These are phyloP conservation scores for Microglena sp. DNA, from an alignment of 139 green algal genomes.

Conservation along the genomic window DNA sequence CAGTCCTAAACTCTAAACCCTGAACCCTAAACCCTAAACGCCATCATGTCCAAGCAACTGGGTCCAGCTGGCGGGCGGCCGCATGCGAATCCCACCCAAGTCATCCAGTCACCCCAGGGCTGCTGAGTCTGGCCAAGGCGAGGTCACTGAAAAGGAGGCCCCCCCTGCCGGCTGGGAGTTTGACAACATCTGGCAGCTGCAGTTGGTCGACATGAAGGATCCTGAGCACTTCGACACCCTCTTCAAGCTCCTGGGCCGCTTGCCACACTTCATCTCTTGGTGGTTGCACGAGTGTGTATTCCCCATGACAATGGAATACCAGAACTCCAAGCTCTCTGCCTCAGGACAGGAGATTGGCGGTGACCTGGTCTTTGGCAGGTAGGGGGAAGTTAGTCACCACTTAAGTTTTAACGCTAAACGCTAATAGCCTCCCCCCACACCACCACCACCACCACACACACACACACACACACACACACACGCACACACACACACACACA, in stretches of 20 bases:
- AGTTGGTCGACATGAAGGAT: slow-evolving; percentile 20
- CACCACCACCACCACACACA: too few relatives aligned
- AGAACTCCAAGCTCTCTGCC: slow-evolving; percentile 8
- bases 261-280: slow-evolving; percentile 9
- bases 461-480: too few relatives aligned
- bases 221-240: slow-evolving; percentile 16
- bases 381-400: too few relatives aligned
- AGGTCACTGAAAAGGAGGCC: neutral
- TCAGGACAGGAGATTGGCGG: slow-evolving; percentile 24
- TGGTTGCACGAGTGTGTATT: slow-evolving; percentile 21
- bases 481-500: too few relatives aligned
- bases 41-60: too few relatives aligned
- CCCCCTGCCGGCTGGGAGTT: neutral
- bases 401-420: too few relatives aligned
- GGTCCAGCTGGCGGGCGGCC: slow-evolving; percentile 5
- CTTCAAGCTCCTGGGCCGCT: slow-evolving; percentile 11
- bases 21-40: too few relatives aligned
- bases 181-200: slow-evolving; percentile 16
- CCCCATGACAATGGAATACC: slow-evolving; percentile 19
- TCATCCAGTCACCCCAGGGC: neutral
- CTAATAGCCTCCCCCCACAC: too few relatives aligned
- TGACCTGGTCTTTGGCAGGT: slow-evolving; percentile 15
- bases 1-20: too few relatives aligned
- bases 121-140: neutral
- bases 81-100: slow-evolving; percentile 1